A percentile compares a stretch with the other conserved stretches of the same genome.
These are phyloP conservation scores for Ophiosphaerella korrae DNA, from an alignment of 2,329 filamentous ascomycete species.

Conservation along the genomic window DNA sequence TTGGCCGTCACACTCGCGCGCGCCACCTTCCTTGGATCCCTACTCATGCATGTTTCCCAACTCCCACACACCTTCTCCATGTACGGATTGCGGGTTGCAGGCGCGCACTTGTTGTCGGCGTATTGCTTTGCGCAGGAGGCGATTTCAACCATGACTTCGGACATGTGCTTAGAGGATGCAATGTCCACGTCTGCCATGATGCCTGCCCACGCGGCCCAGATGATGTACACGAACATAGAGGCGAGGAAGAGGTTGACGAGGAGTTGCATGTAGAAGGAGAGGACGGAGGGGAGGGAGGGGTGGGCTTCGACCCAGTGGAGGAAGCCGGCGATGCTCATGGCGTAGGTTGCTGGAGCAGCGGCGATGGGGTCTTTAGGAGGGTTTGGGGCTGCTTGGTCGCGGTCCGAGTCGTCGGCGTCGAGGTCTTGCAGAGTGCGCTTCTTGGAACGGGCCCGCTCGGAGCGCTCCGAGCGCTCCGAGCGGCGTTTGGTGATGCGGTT, in stretches of 20 bases:
- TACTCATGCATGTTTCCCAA: constrained; percentile 88
- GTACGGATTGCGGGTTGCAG: constrained; percentile 70
- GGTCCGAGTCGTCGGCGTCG: constrained; percentile 35
- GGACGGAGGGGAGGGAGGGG: constrained; percentile 67
- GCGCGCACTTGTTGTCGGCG: constrained; percentile 74
- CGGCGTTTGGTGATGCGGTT: constrained; percentile 46
- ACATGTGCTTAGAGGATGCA: constrained; percentile 70
- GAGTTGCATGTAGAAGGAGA: constrained; percentile 70
- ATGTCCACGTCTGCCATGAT: constrained; percentile 76
- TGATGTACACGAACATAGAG: constrained; percentile 64
- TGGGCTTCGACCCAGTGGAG: constrained; percentile 68
- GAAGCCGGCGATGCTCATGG: constrained; percentile 52
- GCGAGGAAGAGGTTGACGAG: constrained; percentile 69
- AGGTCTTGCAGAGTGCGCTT: constrained; percentile 24
- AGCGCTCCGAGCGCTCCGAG: constrained; percentile 17
- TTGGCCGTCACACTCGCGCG: constrained; percentile 80
- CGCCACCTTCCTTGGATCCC: constrained; percentile 78
- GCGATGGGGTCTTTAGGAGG: too few species aligned
- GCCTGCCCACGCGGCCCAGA: constrained; percentile 71
- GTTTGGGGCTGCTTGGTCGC: constrained; percentile 6
- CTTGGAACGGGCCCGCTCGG: constrained; percentile 30
- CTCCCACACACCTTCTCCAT: constrained; percentile 74
- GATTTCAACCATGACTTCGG: constrained; percentile 74
- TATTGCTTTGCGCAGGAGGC: constrained; percentile 75
- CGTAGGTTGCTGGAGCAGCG: constrained; percentile 13